Percentiles rank a stretch among this genome's conserved stretches.
Evolutionary conservation across 768 basidiomycete species (phyloP).

Genomic region (Kwoniella heveanensis): DNA sequence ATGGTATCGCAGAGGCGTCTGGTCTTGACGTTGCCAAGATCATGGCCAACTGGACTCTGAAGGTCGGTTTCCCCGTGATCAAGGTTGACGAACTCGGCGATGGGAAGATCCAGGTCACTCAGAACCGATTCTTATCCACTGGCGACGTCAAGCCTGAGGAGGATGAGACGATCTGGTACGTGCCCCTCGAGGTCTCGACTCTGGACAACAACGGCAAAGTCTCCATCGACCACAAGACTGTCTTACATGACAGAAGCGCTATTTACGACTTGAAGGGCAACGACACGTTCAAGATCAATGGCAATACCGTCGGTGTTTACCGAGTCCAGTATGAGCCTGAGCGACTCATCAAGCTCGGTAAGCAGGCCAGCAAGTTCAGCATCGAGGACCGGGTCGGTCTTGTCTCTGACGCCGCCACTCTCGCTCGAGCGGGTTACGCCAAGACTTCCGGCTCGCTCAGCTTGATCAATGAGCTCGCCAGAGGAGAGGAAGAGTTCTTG

Average conservation of each 20-base stretch:
- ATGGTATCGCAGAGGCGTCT: constrained; percentile 75
- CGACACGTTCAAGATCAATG: constrained; percentile 81
- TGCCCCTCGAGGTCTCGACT: constrained; percentile 69
- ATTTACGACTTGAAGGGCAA: constrained; percentile 69
- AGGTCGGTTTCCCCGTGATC: constrained; percentile 87
- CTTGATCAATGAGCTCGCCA: constrained; percentile 66
- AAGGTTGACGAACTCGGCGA: constrained; percentile 75
- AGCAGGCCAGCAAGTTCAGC: constrained; percentile 78
- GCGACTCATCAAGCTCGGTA: constrained; percentile 73
- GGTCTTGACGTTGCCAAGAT: constrained; percentile 71
- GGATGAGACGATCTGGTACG: constrained; percentile 80
- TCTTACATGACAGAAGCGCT: constrained; percentile 71
- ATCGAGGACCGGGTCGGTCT: constrained; percentile 87
- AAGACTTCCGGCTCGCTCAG: constrained; percentile 75
- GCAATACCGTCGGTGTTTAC: constrained; percentile 80
- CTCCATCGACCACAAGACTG: constrained; percentile 63
- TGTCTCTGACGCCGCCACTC: constrained; percentile 75
- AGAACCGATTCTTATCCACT: constrained; percentile 89
- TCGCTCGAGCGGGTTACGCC: constrained; percentile 78
- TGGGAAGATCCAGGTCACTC: constrained; percentile 72
- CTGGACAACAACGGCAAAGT: constrained; percentile 68
- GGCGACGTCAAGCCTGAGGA: constrained; percentile 77
- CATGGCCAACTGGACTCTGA: constrained; percentile 90
- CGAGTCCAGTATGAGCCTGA: constrained; percentile 84
- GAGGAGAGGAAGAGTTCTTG: constrained; percentile 76